Conservation (phyloP, 2,329 filamentous ascomycete species). For the Trichoderma pleuroti region DNA sequence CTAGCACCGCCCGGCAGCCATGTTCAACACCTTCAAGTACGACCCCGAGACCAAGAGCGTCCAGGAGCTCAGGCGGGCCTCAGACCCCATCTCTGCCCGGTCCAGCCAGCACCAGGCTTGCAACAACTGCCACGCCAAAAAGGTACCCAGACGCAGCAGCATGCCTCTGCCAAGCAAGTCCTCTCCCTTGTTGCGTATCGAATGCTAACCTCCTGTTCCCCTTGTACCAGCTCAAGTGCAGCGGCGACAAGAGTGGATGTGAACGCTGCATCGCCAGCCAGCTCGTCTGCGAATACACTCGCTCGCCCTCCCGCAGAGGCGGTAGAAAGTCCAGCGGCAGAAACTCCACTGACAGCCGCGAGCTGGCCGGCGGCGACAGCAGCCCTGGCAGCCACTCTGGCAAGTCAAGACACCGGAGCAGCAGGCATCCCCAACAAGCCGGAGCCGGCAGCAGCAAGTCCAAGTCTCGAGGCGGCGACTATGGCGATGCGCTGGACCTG, state of each 20-base stretch:
- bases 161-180: neutral
- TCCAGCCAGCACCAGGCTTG: constrained; percentile 40
- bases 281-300: constrained; percentile 36
- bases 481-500: constrained; percentile 22
- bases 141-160: constrained; percentile 27
- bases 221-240: constrained; percentile 34
- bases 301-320: constrained; percentile 32
- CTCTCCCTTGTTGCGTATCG: neutral
- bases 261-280: constrained; percentile 33
- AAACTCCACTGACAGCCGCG: constrained; percentile 21
- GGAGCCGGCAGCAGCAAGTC: neutral
- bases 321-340: constrained; percentile 27
- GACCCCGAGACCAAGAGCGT: constrained; percentile 38
- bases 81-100: constrained; percentile 37
- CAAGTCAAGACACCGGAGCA: constrained; percentile 10
- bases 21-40: constrained; percentile 41
- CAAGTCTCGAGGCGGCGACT: neutral
- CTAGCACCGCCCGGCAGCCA: constrained; percentile 12
- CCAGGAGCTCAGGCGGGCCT: constrained; percentile 36
- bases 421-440: neutral
- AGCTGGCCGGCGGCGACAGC: neutral
- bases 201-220: neutral
- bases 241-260: constrained; percentile 38
- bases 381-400: constrained; percentile 15
- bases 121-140: constrained; percentile 39